Base-by-base conservation (phyloP, 2,329 filamentous ascomycete species). In the Curvularia lunata region DNA sequence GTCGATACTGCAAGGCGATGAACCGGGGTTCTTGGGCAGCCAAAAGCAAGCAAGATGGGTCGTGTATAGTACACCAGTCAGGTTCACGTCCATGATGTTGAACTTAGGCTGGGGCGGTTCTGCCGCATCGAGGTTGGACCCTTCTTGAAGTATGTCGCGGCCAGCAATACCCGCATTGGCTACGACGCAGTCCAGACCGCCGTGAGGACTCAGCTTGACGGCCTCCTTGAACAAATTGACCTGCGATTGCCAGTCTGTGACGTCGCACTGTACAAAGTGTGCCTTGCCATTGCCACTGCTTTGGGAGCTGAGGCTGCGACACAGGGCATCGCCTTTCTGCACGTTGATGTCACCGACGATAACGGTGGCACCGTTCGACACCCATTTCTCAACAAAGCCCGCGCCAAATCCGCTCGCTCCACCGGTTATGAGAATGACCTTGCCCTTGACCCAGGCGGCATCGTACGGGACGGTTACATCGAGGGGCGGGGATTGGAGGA, bases 81-180 rank as follows among this genome's bases (percentile, higher is more conserved):
- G 74, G 71, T 91, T 89, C 49, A 90, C 84, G 57, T 87, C 82
- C 37, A 89, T 68, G 45, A 84, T 84, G 16, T 75, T 78, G 43
- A 87, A 80, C 55, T 78, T 75, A 1, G 86, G 86, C 54, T 79
- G 70, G 1, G 77, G 78, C 3, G 82, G 82, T 52, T 79, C 77
- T 6, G 82, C 78, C 18, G 72, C 71, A 56, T 80, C 76, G 38
- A 82, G 75, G 55, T 79, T 75, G 23, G 60, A 63, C 0, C 84
- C 84, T 43, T 72, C 62, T 69, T 86, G 84, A 59, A 88, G 83
- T 4, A 58, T 42, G 30, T 71, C 69, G 1, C 25, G 28, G 37
- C 82, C 80, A 41, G 81, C 79, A 63, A 90, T 84, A 46, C 88
- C 88, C 0, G 88, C 88, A 68, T 89, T 89, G 59, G 87, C 86